Base-by-base conservation (phyloP, 257 asterid species). In the Datura wrightii region DNA sequence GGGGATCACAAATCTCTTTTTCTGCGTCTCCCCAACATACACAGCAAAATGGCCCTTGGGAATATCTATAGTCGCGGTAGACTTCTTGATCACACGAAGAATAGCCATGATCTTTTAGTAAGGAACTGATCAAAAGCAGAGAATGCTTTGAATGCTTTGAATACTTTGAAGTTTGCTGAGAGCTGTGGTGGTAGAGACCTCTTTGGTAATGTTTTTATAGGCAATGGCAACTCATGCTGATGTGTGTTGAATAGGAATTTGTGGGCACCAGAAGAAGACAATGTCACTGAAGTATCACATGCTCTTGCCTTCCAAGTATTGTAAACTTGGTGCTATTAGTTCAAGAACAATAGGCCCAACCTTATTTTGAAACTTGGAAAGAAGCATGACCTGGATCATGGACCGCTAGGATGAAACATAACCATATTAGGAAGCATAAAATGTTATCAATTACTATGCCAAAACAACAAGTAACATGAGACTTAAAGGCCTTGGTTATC, bases 41-140 rank as follows among this genome's bases (percentile, higher is more conserved):
- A 89, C 89, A 46, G 87, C 87, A 79, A 89, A 50, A 69, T 89
- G 84, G 14, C 90, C 90, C 52, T 87, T 87, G 0, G 90, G 89
- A 58, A 89, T 87, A 41, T 84, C 89, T 31, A 18, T 5, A 1
- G 18, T 1, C 10, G 69, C 10, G 6, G 41, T 24, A 24, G 69
- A 62, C 41, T 62, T 62, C 69, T 62, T 62, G 15, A 62, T 62
- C 5, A 62, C 5, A 63, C 42, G 67, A 59, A 6, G 67, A 8
- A 59, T 59, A 8, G 6, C 37, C 67, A 59, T 59, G 67, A n/a
- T 59, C 2, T 16, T 16, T 56, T 56, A 48, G 8, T 14, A 14
- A 54, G 3, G 59, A 54, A 1, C 59, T 54, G 31, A 24, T 24
- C 54, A 48, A 48, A 5, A 48, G 3, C 11, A 48, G 54, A 48